Evolutionary conservation across 164 flowering plant genomes (phyloP), one percentile per base, ranked within the genome.

Genomic region (Cinnamomum chago): DNA sequence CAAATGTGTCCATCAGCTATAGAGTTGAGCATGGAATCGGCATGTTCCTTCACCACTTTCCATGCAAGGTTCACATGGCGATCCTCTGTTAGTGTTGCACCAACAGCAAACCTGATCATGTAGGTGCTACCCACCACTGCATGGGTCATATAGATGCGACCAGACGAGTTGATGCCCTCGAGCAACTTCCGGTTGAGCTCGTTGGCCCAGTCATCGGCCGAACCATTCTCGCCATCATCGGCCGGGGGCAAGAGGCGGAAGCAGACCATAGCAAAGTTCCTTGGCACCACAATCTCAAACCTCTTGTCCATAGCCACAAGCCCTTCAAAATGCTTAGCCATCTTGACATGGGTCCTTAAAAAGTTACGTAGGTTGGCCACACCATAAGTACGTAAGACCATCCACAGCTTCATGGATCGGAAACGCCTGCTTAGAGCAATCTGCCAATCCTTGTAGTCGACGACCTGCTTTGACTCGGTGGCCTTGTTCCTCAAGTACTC

Each of bases 401-500:
- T 28, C 97, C 92, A 90, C 1, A 90, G 79, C 67, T 88, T 89
- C 83, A 92, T 30, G 0, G 97, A 78, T 14, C 92, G 67, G 62
- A 90, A 92, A 2, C 91, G 71, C 18, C 93, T 72, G 74, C 90
- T 86, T 0, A 90, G 82, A 0, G 89, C 68, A 1, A 92, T 85
- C 72, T 89, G 93, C 97, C 94, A 92, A 65, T 90, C 97, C 71
- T 92, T 90, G 75, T 89, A 90, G 55, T 92, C 92, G 50, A 90
- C 85, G 3, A 90, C 93, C 65, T 77, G 76, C 18, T 83, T 80
- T 1, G 86, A 78, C 3, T 88, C 87, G 0, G 85, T 83, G 7
- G 90, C 88, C 28, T 85, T 86, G 83, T 89, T 89, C 40, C 68
- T 81, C 55, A 92, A 71, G 77, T 78, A 90, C 79, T 88, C 97